Evolutionary conservation across 2,329 filamentous ascomycete genomes (phyloP).

Genomic region (Ceratocystis diversiconidia): DNA sequence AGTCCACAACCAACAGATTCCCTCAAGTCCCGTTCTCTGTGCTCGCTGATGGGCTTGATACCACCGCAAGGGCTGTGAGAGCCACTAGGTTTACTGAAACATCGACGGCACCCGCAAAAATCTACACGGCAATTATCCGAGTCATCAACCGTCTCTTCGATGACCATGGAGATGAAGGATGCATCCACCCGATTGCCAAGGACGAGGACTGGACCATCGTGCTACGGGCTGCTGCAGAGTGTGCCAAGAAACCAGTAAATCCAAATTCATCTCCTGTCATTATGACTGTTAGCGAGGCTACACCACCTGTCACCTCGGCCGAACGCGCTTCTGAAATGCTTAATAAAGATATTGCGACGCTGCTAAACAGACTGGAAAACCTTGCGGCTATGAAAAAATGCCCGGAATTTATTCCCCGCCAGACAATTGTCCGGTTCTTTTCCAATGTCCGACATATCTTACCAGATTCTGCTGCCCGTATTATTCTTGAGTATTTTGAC

Average conservation of each 20-base stretch:
- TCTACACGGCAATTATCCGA: constrained; percentile 34
- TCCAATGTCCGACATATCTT: constrained; percentile 45
- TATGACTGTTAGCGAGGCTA: neutral
- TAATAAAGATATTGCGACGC: constrained; percentile 30
- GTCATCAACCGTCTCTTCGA: constrained; percentile 41
- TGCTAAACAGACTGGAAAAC: constrained; percentile 37
- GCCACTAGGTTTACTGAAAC: constrained; percentile 12
- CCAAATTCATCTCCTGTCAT: neutral
- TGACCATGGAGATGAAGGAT: constrained; percentile 33
- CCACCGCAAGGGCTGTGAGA: constrained; percentile 14
- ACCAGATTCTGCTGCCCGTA: constrained; percentile 47
- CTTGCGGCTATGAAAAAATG: constrained; percentile 32
- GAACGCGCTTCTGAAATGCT: constrained; percentile 28
- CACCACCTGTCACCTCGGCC: neutral
- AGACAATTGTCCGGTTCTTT: constrained; percentile 54
- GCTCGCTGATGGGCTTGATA: constrained; percentile 43
- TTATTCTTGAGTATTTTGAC: constrained; percentile 53
- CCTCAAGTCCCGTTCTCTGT: constrained; percentile 44
- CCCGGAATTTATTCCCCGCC: constrained; percentile 46
- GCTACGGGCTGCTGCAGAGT: constrained; percentile 44
- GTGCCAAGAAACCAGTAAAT: constrained; percentile 24
- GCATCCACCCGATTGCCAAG: constrained; percentile 40
- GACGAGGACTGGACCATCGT: constrained; percentile 54
- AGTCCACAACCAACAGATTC: constrained; percentile 39
- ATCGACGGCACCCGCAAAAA: constrained; percentile 28